Base-by-base conservation (phyloP, 2,329 filamentous ascomycete genomes). In the Clarireedia paspali region DNA sequence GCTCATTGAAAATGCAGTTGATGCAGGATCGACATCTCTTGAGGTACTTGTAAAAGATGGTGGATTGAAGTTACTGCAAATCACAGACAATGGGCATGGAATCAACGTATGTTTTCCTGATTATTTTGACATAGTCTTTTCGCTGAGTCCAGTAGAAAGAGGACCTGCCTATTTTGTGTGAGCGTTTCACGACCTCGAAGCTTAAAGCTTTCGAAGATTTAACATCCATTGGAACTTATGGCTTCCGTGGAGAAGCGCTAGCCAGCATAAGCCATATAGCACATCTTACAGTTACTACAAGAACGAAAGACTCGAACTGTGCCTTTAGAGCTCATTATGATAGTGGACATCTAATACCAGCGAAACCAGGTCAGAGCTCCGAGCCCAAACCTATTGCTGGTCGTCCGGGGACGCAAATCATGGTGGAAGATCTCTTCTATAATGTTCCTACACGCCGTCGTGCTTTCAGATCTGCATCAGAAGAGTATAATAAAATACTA, bases 201-300 rank as follows among this genome's bases (percentile, higher is more conserved):
- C 79, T 99, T 57, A 91, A 94, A 64, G 82, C 83, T 5, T 99
- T 99, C 63, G 92, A 97, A 70, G 94, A 99, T 70, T 77, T 99
- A 48, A 83, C 83, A 42, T 88, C 85, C 4, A 97, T 99, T 62
- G 86, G 85, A 50, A 97, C 94, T 1, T 99, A 99, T 70, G 94
- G 94, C n/a, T 99, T 99, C 68, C 87, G 94, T 53, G 94, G 94
- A 55, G 94, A 99, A 72, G 94, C 94, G 3, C 75, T 99, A 54
- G 94, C 94, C 14, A 97, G 94, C 72, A 99, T 99, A 70, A 97
- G 92, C 68, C 94, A 99, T 70, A 96, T 99, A 65, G 92, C 95
- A 36, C 95, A 99, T 74, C 78, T 99, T 23, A 90, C 87, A 4
- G 90, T 99, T 45, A 97, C 92, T 1, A 99, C 95, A 6, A 95